Percentiles rank a stretch among this genome's conserved stretches.
These are phyloP conservation scores for Arabidopsis arenosa DNA, from an alignment of 345 rosid species.

Conservation along the genomic window DNA sequence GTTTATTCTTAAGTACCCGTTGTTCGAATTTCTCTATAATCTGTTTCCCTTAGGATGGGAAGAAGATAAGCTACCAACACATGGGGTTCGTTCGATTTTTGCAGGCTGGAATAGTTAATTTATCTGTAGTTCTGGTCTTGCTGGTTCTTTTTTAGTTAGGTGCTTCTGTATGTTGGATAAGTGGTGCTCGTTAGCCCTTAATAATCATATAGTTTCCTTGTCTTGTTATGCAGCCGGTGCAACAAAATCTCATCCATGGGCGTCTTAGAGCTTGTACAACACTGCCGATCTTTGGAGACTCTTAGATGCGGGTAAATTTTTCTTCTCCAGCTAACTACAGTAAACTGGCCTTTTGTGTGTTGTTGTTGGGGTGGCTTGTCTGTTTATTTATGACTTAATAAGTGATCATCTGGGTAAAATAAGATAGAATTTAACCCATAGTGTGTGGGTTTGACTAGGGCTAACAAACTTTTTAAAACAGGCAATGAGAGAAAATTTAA, in stretches of 20 bases:
- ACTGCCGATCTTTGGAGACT: slow-evolving; percentile 72
- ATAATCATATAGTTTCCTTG: background rate
- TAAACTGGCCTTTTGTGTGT: background rate
- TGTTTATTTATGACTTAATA: background rate
- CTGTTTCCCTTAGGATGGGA: background rate
- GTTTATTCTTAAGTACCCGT: background rate
- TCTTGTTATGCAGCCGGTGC: slow-evolving; percentile 66
- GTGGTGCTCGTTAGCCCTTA: background rate
- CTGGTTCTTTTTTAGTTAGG: slow-evolving; percentile 24
- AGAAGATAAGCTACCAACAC: slow-evolving; percentile 9
- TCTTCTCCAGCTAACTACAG: background rate
- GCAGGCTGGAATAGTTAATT: background rate
- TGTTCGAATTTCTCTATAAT: background rate
- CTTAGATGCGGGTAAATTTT: slow-evolving; percentile 81
- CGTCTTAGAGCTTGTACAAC: slow-evolving; percentile 65
- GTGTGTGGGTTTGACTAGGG: slow-evolving; percentile 52
- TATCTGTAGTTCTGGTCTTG: slow-evolving; percentile 1
- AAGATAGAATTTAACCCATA: slow-evolving; percentile 21
- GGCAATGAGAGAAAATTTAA: slow-evolving; percentile 66
- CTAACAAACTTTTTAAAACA: slow-evolving; percentile 53
- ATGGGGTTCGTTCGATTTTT: background rate
- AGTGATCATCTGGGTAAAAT: slow-evolving; percentile 15
- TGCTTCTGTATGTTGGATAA: slow-evolving; percentile 8
- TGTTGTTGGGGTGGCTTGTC: slow-evolving; percentile 3
- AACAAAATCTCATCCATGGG: slow-evolving; percentile 62